Evolutionary conservation across 306 rosid species (phyloP), one percentile per base, ranked within the genome.

Genomic region (Rubus idaeus): DNA sequence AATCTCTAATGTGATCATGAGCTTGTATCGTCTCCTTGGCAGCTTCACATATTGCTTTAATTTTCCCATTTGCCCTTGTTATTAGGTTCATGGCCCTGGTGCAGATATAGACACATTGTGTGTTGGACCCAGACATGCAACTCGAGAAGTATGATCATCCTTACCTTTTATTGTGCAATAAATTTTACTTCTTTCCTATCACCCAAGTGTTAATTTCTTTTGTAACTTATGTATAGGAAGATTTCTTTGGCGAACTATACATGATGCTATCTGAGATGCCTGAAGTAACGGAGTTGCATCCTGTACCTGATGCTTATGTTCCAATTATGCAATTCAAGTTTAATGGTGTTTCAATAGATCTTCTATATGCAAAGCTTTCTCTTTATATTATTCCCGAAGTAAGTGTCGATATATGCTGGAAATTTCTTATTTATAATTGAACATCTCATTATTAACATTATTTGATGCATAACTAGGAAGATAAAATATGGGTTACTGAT

Each of bases 81-180:
- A 80, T 68, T 74, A 95, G 99, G 99, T 95, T 72, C 97, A 95
- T 87, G 96, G 98, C 73, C 99, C 99, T 56, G 97, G 99, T 64
- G 97, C 98, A 44, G 99, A 95, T 82, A 92, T 92, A 67, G 98
- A 95, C 78, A 92, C 98, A 41, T 97, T 95, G 37, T 95, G 99
- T 70, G 99, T 95, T 78, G 99, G 98, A 55, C 99, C 99, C 53
- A 92, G 92, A 87, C 90, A 92, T 75, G 99, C 98, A 83, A 81
- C 89, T 69, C 89, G 99, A 88, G 97, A 95, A 62, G 99, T 95
- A 81, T 72, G 88, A 76, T 68, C 47, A 49, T 37, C 66, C 60
- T 52, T 74, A 51, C 62, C 49, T 76, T 83, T 82, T 80, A 45
- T 40, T 0, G n/a, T 60, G 49, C 73, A 58, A 51, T 50, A 58